These are phyloP conservation scores for Citrullus amarus DNA, from an alignment of 306 rosid species.

Conservation along the genomic window DNA sequence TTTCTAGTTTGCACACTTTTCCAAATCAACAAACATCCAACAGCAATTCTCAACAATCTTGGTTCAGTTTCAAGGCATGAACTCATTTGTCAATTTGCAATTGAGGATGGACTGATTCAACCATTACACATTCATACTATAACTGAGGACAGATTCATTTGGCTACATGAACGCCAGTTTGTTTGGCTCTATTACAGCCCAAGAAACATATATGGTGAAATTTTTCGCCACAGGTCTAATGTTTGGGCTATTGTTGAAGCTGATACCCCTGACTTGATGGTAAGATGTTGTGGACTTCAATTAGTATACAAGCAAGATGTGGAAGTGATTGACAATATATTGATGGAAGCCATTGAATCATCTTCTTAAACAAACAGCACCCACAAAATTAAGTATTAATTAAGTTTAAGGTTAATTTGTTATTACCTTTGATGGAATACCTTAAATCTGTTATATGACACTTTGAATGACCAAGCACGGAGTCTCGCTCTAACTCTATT, in stretches of 20 bases:
- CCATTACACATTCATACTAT: neutral
- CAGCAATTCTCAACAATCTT: neutral
- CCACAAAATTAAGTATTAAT: too few relatives aligned
- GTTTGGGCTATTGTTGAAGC: conserved; percentile 13
- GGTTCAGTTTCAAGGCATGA: neutral
- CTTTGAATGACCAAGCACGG: too few relatives aligned
- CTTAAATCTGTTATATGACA: too few relatives aligned
- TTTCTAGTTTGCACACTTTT: conserved; percentile 7
- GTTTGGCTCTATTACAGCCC: conserved; percentile 22
- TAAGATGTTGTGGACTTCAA: neutral
- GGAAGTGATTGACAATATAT: neutral
- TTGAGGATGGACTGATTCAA: neutral
- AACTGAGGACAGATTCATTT: neutral
- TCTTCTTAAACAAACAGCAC: neutral
- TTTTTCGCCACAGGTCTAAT: neutral
- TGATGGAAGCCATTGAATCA: neutral
- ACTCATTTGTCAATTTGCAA: conserved; percentile 8
- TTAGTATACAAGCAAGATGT: neutral
- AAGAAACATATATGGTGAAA: neutral
- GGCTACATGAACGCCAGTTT: conserved; percentile 10
- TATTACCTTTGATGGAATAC: too few relatives aligned
- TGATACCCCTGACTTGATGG: neutral
- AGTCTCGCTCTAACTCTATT: too few relatives aligned
- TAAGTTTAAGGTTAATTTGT: too few relatives aligned
- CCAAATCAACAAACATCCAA: neutral